Conservation (phyloP, 768 basidiomycete genomes). For the Kwoniella dejecticola region DNA sequence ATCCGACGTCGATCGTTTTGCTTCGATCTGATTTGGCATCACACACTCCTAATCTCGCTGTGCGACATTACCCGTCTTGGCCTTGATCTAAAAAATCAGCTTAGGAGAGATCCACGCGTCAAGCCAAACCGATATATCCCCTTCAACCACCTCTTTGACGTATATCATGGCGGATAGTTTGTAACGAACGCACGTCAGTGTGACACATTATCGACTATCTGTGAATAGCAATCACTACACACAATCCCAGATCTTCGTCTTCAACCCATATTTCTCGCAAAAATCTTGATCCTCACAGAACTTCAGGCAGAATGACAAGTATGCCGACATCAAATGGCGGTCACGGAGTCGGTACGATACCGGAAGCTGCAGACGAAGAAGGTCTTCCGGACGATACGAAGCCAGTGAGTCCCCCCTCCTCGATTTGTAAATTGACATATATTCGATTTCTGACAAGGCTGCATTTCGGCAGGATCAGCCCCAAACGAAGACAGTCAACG, state of each 20-base stretch:
- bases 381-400: constrained; percentile 26
- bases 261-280: not conserved
- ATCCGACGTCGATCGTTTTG: not conserved
- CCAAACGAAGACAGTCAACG: constrained; percentile 24
- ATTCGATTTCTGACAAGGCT: not conserved
- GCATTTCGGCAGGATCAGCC: not conserved
- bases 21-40: not conserved
- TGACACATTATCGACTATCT: constrained; percentile 4
- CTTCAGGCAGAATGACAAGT: constrained; percentile 3
- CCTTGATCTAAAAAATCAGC: not conserved
- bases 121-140: not conserved
- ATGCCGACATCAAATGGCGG: constrained; percentile 12
- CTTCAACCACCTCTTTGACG: not conserved
- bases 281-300: not conserved
- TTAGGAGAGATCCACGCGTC: not conserved
- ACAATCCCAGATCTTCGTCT: not conserved
- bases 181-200: constrained; percentile 1
- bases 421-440: not conserved
- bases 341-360: constrained; percentile 12
- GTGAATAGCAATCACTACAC: not conserved
- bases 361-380: constrained; percentile 24
- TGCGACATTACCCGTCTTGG: not conserved
- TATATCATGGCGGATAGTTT: constrained; percentile 13
- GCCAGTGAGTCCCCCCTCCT: not conserved
- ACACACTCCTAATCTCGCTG: too few species aligned